phyloP scores from a whole-genome alignment of 106 monocot species.

The Dendrobium officinale region DNA sequence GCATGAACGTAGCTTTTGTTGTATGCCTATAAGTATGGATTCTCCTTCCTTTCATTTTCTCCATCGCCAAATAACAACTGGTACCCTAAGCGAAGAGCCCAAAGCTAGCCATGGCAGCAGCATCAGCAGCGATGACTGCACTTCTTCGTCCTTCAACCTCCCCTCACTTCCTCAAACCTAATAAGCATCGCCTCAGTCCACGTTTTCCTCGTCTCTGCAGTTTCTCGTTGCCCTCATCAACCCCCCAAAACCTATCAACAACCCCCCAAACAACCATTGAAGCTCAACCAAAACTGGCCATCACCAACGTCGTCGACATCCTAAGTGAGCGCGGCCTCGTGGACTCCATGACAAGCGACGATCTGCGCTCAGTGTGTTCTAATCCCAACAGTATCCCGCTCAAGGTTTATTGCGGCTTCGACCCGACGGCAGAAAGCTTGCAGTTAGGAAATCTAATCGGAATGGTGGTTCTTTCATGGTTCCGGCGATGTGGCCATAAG shows the following conservation, averaged over 20 bases:
- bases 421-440: slow-evolving; percentile 92
- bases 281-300: neutral
- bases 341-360: slow-evolving; percentile 64
- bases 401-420: slow-evolving; percentile 87
- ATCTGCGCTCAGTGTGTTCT: slow-evolving; percentile 32
- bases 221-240: slow-evolving; percentile 9
- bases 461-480: no score
- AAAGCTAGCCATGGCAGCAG: neutral
- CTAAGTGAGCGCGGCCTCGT: slow-evolving; percentile 71
- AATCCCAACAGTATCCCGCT: slow-evolving; percentile 16
- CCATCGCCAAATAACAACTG: no score
- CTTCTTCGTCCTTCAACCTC: slow-evolving; percentile 17
- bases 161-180: slow-evolving; percentile 10
- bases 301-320: slow-evolving; percentile 49
- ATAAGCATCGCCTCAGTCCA: slow-evolving; percentile 11
- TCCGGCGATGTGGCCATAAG: no score
- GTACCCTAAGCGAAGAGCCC: no score
- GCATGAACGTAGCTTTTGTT: no score
- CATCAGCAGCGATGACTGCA: slow-evolving; percentile 3
- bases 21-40: no score
- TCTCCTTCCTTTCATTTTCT: no score
- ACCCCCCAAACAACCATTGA: neutral
- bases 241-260: slow-evolving; percentile 1
- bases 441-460: slow-evolving; percentile 31
- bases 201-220: slow-evolving; percentile 8